These are phyloP conservation scores for Trichosporon asahii DNA, from an alignment of 1,284 basidiomycete species.

Conservation along the genomic window DNA sequence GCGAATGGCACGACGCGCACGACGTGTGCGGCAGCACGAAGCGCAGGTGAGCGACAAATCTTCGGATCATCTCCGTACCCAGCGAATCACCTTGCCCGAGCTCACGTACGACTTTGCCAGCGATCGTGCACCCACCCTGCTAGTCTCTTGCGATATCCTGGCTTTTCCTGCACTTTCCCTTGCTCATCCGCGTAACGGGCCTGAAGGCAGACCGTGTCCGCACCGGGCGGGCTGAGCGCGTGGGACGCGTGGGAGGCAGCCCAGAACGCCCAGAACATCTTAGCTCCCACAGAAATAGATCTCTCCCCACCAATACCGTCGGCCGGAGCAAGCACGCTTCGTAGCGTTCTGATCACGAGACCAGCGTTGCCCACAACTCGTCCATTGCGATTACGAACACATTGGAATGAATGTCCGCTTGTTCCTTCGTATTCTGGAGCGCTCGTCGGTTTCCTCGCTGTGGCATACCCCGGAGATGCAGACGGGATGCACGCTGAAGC, in stretches of 20 bases:
- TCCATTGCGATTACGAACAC: not conserved
- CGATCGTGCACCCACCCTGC: not conserved
- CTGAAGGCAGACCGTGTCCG: too few species aligned
- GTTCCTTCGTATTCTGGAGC: too few species aligned
- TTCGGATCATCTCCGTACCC: not conserved
- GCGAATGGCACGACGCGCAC: not conserved
- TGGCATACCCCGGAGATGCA: too few species aligned
- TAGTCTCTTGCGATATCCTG: not conserved
- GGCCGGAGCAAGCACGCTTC: not conserved
- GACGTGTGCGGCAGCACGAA: not conserved
- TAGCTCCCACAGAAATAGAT: not conserved
- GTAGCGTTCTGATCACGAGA: not conserved
- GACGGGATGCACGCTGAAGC: too few species aligned
- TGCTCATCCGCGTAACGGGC: not conserved
- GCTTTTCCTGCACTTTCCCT: not conserved
- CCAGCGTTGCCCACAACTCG: not conserved
- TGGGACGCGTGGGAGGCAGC: not conserved
- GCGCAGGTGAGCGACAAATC: not conserved
- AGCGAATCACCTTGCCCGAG: not conserved
- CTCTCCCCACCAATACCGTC: not conserved
- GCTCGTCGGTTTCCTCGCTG: too few species aligned
- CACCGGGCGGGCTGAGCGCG: not conserved
- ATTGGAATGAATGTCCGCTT: not conserved
- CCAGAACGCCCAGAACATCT: not conserved
- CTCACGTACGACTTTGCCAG: not conserved